phyloP scores from a whole-genome alignment of 305 asterid genomes.

The Coffea humblotiana region DNA sequence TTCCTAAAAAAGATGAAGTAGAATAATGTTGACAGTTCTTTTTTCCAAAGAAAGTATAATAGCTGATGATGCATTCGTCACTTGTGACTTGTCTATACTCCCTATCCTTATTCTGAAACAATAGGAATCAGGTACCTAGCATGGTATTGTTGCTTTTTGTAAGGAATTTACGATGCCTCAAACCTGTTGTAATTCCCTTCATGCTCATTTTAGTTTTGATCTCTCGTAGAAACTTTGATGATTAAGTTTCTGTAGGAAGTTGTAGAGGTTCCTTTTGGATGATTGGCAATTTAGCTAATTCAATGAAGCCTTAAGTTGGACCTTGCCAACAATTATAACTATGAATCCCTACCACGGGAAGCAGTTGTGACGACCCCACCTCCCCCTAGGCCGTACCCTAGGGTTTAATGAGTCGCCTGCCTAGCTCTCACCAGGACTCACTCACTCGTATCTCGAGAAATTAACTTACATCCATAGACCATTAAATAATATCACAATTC shows the following conservation, averaged over 20 bases:
- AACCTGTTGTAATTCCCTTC: background rate
- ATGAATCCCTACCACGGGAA: background rate
- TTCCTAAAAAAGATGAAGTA: too few relatives aligned
- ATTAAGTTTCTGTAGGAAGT: background rate
- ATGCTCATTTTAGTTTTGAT: background rate
- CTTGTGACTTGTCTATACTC: background rate
- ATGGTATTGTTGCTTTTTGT: background rate
- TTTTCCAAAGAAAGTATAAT: slow-evolving; percentile 44
- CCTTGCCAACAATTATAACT: background rate
- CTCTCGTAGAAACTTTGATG: background rate
- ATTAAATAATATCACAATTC: too few relatives aligned
- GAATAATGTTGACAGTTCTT: too few relatives aligned
- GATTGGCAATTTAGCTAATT: background rate
- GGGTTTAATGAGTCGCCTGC: too few relatives aligned
- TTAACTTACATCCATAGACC: too few relatives aligned
- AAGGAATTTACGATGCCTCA: background rate
- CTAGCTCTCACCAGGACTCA: too few relatives aligned
- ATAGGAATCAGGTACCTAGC: slow-evolving; percentile 1
- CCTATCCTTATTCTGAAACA: slow-evolving; percentile 10
- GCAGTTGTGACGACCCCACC: too few relatives aligned
- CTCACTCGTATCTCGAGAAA: too few relatives aligned
- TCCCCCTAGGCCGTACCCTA: too few relatives aligned
- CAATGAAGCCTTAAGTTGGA: background rate
- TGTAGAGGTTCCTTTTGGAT: background rate
- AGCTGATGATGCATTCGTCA: slow-evolving; percentile 2